Base-by-base conservation (phyloP, 1,284 basidiomycete genomes). In the Meira miltonrushii region DNA sequence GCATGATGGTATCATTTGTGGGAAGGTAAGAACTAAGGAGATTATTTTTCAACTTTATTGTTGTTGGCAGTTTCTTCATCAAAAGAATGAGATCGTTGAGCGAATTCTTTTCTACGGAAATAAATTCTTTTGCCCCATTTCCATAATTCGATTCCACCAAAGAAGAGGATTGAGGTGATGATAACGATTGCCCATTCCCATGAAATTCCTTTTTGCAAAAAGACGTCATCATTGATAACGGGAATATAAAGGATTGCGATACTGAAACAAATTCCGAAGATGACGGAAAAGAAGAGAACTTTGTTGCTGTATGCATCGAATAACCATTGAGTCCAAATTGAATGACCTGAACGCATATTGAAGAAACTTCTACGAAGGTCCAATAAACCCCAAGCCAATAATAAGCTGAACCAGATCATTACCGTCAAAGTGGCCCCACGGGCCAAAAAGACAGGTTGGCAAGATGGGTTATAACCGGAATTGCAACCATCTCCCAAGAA, bases 231-330 rank as follows among this genome's bases (percentile, higher is more conserved):
- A 65, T 78, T 79, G 48, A 79, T 64, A 6, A 71, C 77, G 1
- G 77, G 70, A n/a, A 85, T 81, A 65, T 84, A 85, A 47, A 85
- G 77, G 48, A 82, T 79, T 66, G 79, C 80, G 59, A 84, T 82
- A 21, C 84, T 82, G 57, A 79, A 81, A 51, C 81, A 67, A 76
- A 83, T 82, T 6, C 84, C 83, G 53, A 66, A 50, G 11, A 75
- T 60, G 38, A 76, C 65, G 40, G 68, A 71, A 59, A 66, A 43
- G 64, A 77, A 77, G 11, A 77, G 60, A 56, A 74, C 67, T 56
- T 67, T 68, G 67, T 77, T 77, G 41, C 59, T 59, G 72, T 68
- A 77, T 9, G 67, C 67, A 43, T 75, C 68, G 7, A 67, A 59
- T 54, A 68, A 61, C 66, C 66, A 67, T 63, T 74, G 74, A 55